Evolutionary conservation across 768 basidiomycete genomes (phyloP).

Genomic region (Pilatotrama ljubarskyi): DNA sequence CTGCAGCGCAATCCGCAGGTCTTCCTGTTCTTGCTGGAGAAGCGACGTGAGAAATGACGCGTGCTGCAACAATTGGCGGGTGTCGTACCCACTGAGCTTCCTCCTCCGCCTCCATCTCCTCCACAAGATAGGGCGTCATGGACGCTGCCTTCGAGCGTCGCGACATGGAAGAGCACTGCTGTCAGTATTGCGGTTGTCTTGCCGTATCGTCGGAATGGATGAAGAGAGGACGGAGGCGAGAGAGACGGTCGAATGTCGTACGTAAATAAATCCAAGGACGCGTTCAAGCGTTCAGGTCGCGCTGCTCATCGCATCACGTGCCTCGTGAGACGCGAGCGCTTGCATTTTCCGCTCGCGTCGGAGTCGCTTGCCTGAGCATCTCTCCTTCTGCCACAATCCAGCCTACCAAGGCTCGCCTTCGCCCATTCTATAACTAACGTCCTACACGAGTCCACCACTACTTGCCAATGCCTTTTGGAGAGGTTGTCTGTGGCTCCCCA

Average conservation of each 20-base stretch:
- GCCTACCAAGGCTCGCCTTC: background rate
- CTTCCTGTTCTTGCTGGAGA: constrained; percentile 3
- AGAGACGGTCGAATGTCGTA: background rate
- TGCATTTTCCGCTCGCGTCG: too few relatives aligned
- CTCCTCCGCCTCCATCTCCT: constrained; percentile 3
- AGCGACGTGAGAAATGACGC: background rate
- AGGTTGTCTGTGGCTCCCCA: constrained; percentile 83
- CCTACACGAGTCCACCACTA: background rate
- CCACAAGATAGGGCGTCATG: background rate
- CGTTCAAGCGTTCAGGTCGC: background rate
- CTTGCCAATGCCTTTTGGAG: constrained; percentile 78
- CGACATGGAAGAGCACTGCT: background rate
- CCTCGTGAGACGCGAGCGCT: too few relatives aligned
- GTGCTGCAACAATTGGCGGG: background rate
- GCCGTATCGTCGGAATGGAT: background rate
- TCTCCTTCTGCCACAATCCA: background rate
- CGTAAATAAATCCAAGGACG: background rate
- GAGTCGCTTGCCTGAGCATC: too few relatives aligned
- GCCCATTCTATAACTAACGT: background rate
- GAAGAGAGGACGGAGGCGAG: background rate
- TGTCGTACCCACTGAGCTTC: background rate
- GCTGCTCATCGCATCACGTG: constrained; percentile 9
- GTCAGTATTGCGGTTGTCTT: background rate
- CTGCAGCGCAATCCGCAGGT: background rate
- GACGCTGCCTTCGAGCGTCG: background rate